phyloP scores from a whole-genome alignment of 1,284 basidiomycete species.

The Cerrena zonata region DNA sequence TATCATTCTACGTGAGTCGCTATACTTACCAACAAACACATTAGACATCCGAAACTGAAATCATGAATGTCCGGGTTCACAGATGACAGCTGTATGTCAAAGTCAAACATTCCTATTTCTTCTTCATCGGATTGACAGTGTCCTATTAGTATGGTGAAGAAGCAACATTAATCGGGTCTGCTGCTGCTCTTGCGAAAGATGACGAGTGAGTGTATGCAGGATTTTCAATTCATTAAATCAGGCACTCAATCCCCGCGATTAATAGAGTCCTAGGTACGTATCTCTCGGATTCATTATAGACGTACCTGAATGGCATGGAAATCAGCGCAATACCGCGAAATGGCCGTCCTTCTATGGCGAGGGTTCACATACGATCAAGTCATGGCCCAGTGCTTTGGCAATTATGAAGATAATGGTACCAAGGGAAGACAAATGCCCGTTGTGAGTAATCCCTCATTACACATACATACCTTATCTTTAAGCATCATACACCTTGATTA shows the following conservation, averaged over 20 bases:
- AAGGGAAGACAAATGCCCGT: constrained; percentile 89
- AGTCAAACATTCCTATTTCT: background rate
- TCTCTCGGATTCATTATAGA: background rate
- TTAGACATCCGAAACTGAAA: constrained; percentile 16
- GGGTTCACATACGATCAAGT: constrained; percentile 68
- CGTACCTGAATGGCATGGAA: background rate
- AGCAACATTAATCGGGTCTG: constrained; percentile 85
- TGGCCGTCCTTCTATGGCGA: constrained; percentile 85
- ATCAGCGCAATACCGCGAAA: constrained; percentile 81
- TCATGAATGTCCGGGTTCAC: too few species aligned
- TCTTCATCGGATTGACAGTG: too few species aligned
- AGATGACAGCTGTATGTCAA: constrained; percentile 72
- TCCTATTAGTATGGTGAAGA: constrained; percentile 77
- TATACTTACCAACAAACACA: constrained; percentile 1
- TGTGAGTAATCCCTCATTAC: constrained; percentile 45
- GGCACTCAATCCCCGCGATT: background rate
- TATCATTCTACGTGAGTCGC: constrained; percentile 83
- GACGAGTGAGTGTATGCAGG: constrained; percentile 68
- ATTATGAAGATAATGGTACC: constrained; percentile 72
- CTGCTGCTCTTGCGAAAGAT: constrained; percentile 74
- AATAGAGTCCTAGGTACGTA: constrained; percentile 56
- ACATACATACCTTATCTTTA: background rate
- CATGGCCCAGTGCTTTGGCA: constrained; percentile 88
- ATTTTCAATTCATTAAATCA: constrained; percentile 6
- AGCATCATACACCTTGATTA: background rate